phyloP scores from a whole-genome alignment of 495 filamentous ascomycete genomes.

The Podospora comata region DNA sequence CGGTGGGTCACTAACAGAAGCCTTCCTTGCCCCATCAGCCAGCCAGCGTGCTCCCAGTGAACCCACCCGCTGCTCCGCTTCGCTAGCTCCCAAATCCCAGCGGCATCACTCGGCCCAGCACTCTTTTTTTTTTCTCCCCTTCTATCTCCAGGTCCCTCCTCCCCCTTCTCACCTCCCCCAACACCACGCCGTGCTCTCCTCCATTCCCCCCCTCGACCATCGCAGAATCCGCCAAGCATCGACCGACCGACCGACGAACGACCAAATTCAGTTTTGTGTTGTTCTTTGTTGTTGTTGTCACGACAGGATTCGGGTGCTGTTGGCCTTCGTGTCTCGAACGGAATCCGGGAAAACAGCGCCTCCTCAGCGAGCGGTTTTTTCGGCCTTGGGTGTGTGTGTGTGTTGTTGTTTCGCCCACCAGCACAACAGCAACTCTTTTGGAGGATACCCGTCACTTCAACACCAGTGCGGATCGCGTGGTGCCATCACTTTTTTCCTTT shows the following conservation, averaged over 20 bases:
- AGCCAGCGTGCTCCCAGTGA: constrained; percentile 11
- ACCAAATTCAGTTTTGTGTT: constrained; percentile 44
- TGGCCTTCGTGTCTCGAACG: constrained; percentile 28
- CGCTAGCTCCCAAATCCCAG: constrained; percentile 19
- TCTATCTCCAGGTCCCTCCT: constrained; percentile 24
- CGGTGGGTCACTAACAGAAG: constrained; percentile 1
- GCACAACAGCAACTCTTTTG: constrained; percentile 10
- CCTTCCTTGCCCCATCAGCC: constrained; percentile 22
- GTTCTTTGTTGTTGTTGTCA: constrained; percentile 33
- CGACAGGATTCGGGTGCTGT: constrained; percentile 31
- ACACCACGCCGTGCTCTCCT: constrained; percentile 24
- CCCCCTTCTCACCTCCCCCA: constrained; percentile 23
- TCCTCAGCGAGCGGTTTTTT: constrained; percentile 22
- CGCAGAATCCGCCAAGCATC: constrained; percentile 29
- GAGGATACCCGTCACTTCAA: constrained; percentile 21
- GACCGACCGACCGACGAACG: constrained; percentile 36
- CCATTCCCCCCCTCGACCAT: constrained; percentile 18
- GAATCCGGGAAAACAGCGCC: constrained; percentile 15
- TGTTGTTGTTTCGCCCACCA: constrained; percentile 20
- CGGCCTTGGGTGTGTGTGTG: constrained; percentile 23
- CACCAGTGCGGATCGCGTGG: constrained; percentile 20
- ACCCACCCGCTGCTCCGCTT: constrained; percentile 8
- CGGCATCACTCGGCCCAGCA: constrained; percentile 23
- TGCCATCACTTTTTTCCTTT: constrained; percentile 20
- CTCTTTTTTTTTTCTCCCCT: constrained; percentile 29